Conservation (phyloP, 768 basidiomycete genomes). For the Collybia mongolica region DNA sequence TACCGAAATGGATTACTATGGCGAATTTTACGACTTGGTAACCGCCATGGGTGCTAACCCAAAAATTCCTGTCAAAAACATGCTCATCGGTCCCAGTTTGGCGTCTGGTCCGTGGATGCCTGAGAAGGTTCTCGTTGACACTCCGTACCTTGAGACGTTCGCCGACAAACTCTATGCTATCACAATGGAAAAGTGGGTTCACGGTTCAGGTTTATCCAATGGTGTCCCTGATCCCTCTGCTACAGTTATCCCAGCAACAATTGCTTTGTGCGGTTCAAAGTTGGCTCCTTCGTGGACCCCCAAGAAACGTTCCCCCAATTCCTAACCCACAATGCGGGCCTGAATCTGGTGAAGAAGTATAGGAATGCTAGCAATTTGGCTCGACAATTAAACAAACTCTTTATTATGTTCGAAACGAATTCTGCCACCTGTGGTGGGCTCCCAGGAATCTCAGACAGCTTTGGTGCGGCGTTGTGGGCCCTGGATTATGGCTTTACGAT, state of each 20-base stretch:
- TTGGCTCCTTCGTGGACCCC: constrained; percentile 36
- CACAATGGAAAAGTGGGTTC: constrained; percentile 54
- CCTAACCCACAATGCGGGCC: constrained; percentile 57
- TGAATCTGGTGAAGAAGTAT: constrained; percentile 51
- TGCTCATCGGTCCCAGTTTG: constrained; percentile 63
- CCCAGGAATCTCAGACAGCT: constrained; percentile 61
- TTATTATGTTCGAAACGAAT: constrained; percentile 74
- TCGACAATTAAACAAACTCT: constrained; percentile 38
- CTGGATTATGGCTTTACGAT: constrained; percentile 64
- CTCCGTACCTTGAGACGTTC: constrained; percentile 47
- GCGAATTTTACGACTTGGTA: constrained; percentile 46
- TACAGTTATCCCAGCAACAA: constrained; percentile 57
- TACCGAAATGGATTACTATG: constrained; percentile 39
- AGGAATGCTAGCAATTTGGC: constrained; percentile 46
- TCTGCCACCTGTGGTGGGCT: constrained; percentile 71
- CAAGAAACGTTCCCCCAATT: constrained; percentile 51
- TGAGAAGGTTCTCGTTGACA: constrained; percentile 48
- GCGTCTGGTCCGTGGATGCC: constrained; percentile 53
- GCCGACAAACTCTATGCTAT: constrained; percentile 41
- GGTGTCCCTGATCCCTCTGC: not conserved
- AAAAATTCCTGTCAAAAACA: constrained; percentile 31
- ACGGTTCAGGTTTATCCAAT: not conserved
- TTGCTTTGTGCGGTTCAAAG: constrained; percentile 50
- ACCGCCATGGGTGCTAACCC: constrained; percentile 35
- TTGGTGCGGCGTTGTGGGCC: constrained; percentile 65